Evolutionary conservation across 768 basidiomycete species (phyloP).

Genomic region (Russula sp.): DNA sequence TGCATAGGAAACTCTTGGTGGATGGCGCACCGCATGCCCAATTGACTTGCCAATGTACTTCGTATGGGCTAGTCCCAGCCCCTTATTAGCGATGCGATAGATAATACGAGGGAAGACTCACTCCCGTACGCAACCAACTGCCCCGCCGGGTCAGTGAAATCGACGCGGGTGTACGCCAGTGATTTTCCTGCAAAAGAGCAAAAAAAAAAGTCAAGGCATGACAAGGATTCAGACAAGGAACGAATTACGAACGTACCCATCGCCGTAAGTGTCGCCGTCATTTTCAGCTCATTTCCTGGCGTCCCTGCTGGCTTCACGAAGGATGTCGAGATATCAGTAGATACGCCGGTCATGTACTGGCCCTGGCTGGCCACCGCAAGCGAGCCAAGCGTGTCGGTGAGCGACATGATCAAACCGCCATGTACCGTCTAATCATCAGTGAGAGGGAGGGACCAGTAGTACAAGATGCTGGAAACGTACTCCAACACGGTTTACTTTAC

Average conservation of each 20-base stretch:
- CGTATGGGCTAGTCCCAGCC: constrained; percentile 55
- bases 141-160: constrained; percentile 60
- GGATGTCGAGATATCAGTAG: constrained; percentile 70
- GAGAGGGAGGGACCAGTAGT: not conserved
- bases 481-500: constrained; percentile 72
- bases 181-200: constrained; percentile 49
- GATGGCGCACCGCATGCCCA: constrained; percentile 33
- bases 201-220: not conserved
- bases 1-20: constrained; percentile 29
- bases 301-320: constrained; percentile 75
- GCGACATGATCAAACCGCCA: constrained; percentile 71
- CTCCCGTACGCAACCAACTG: constrained; percentile 77
- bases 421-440: constrained; percentile 46
- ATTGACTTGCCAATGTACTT: constrained; percentile 74
- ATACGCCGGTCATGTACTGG: constrained; percentile 83
- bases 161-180: constrained; percentile 73
- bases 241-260: constrained; percentile 41
- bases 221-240: not conserved
- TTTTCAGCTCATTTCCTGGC: constrained; percentile 56
- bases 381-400: constrained; percentile 81
- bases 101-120: constrained; percentile 30
- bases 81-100: constrained; percentile 3
- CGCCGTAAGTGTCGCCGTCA: constrained; percentile 58
- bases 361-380: constrained; percentile 78
- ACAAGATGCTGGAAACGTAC: constrained; percentile 35